A percentile compares a stretch with the other conserved stretches of the same genome.
Conservation (phyloP, 805 yeast genomes). For the Candida methanosorbosa region DNA sequence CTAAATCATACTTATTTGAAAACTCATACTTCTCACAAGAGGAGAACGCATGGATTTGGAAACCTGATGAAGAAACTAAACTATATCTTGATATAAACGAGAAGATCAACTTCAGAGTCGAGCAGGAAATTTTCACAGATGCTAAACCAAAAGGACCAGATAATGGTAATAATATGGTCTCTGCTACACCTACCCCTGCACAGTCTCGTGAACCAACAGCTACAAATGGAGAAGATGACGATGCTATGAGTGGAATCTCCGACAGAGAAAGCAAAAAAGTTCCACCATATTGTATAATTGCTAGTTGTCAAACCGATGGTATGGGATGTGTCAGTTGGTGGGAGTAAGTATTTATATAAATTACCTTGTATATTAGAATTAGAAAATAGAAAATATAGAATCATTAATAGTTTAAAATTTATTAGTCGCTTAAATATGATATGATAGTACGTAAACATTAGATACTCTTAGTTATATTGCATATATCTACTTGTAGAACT, state of each 20-base stretch:
- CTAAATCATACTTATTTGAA: constrained; percentile 75
- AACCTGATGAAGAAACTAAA: constrained; percentile 59
- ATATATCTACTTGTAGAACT: constrained; percentile 95
- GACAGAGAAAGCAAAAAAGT: no score
- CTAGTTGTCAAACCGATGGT: constrained; percentile 92
- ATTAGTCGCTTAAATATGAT: background rate
- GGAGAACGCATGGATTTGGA: constrained; percentile 97
- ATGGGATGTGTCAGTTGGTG: constrained; percentile 98
- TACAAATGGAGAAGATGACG: constrained; percentile 16
- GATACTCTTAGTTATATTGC: constrained; percentile 75
- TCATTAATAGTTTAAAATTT: no score
- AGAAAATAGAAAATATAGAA: background rate
- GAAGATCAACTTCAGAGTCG: constrained; percentile 84
- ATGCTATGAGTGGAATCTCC: constrained; percentile 26
- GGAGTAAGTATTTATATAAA: constrained; percentile 40
- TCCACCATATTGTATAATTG: constrained; percentile 81
- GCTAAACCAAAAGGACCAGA: constrained; percentile 71
- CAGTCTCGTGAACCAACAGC: background rate
- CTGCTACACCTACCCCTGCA: no score
- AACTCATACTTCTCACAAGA: constrained; percentile 30
- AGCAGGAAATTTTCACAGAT: constrained; percentile 78
- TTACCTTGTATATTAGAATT: background rate
- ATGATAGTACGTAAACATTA: background rate
- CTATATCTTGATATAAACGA: constrained; percentile 86
- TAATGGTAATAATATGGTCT: constrained; percentile 24